Conservation (phyloP, 2,329 filamentous ascomycete genomes). For the Pseudocercospora vitis region DNA sequence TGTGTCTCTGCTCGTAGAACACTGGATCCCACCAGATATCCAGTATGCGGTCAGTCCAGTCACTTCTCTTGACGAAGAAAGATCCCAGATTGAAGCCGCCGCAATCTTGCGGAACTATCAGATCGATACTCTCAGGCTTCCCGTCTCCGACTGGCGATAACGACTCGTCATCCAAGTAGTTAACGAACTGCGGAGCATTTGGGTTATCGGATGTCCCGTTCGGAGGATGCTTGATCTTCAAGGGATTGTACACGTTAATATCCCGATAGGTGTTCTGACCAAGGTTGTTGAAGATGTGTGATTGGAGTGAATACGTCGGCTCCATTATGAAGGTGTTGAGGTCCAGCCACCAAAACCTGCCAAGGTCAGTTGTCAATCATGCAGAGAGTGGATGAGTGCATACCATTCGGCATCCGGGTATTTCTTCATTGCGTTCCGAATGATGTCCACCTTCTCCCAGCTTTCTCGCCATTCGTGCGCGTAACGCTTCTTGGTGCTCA, state of each 20-base stretch:
- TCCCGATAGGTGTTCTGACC: constrained; percentile 79
- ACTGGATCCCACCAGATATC: constrained; percentile 99
- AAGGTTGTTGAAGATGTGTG: constrained; percentile 84
- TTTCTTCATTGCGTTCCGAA: constrained; percentile 84
- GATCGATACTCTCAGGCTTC: constrained; percentile 73
- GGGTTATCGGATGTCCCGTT: constrained; percentile 42
- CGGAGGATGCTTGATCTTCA: constrained; percentile 87
- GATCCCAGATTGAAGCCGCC: constrained; percentile 94
- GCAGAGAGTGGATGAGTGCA: constrained; percentile 37
- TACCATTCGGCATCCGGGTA: constrained; percentile 97
- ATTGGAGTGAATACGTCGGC: constrained; percentile 81
- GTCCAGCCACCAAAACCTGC: constrained; percentile 99
- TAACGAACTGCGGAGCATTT: constrained; percentile 45
- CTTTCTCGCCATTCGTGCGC: constrained; percentile 98
- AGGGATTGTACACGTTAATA: constrained; percentile 92
- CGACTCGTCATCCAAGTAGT: constrained; percentile 73
- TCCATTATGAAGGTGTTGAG: constrained; percentile 99
- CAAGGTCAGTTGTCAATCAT: constrained; percentile 12
- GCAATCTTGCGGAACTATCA: constrained; percentile 91
- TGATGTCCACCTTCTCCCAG: constrained; percentile 97
- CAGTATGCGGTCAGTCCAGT: constrained; percentile 86
- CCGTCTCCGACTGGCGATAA: constrained; percentile 75
- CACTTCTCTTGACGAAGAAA: constrained; percentile 82
- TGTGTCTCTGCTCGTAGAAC: constrained; percentile 95
- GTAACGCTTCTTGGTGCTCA: constrained; percentile 98